A percentile compares a stretch with the other conserved stretches of the same genome.
Conservation (phyloP, 2,329 filamentous ascomycete genomes). For the Plectosphaerella sp. region DNA sequence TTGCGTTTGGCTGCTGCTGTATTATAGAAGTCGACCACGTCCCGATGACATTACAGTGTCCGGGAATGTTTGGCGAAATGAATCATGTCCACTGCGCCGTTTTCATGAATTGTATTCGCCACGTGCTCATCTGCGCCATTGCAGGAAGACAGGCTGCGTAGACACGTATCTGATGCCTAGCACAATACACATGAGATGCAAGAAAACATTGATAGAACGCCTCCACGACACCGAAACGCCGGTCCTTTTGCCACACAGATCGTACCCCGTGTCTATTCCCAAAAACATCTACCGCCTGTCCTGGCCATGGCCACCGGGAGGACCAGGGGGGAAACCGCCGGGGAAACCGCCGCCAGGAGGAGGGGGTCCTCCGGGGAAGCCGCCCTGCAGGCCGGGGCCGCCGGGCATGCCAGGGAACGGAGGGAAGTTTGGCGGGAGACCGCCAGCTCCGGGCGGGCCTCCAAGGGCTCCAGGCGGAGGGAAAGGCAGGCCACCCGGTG, state of each 20-base stretch:
- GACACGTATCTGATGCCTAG: too few relatives aligned
- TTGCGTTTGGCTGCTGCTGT: not conserved
- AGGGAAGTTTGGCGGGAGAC: slow-evolving; percentile 45
- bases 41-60: not conserved
- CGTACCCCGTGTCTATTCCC: too few relatives aligned
- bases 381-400: slow-evolving; percentile 8
- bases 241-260: not conserved
- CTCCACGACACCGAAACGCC: slow-evolving; percentile 5
- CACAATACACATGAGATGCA: too few relatives aligned
- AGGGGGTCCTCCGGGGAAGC: slow-evolving; percentile 33
- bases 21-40: not conserved
- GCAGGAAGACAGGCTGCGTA: too few relatives aligned
- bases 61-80: too few relatives aligned
- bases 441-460: slow-evolving; percentile 4
- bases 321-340: slow-evolving; percentile 20
- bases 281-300: slow-evolving; percentile 27
- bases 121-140: too few relatives aligned
- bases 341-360: slow-evolving; percentile 20
- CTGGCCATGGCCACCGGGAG: slow-evolving; percentile 30
- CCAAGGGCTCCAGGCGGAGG: slow-evolving; percentile 15
- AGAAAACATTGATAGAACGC: not conserved
- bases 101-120: too few relatives aligned
- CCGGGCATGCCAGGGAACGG: slow-evolving; percentile 38
- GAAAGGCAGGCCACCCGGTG: slow-evolving; percentile 20
- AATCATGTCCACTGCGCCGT: too few relatives aligned